Evolutionary conservation across 2,329 filamentous ascomycete genomes (phyloP), one percentile per base, ranked within the genome.

Genomic region (Ophiosphaerella korrae): DNA sequence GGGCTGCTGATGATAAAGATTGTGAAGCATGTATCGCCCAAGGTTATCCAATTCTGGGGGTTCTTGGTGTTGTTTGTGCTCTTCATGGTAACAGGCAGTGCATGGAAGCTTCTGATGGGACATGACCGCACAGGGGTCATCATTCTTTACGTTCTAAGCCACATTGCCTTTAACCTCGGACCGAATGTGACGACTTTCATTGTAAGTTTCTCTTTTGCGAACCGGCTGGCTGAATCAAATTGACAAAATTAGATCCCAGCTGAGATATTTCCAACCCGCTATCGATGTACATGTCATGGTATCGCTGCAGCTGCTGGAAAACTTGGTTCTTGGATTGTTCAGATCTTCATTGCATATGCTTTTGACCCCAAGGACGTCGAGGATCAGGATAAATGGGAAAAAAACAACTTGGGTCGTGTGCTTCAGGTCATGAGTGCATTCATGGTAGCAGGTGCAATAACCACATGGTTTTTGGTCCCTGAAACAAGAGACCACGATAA

Each of bases 221-320:
- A 9, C 21, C 35, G 26, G 16, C 24, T 40, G 71, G 16, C 73
- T 23, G 73, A 31, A 75, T 34, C 2, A 75, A 41, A 71, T 70
- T 55, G 75, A 75, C 32, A 76, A 71, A 6, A 75, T 2, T 76
- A 79, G 60, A 79, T 83, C 33, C 78, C 81, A n/a, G 80, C 80
- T 11, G 81, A 83, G 54, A 75, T 82, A 44, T 84, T 83, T 55
- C 82, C 82, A 3, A 84, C 81, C 0, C 74, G 78, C 14, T 83
- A 83, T 58, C 76, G 81, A 14, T 80, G 75, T 45, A 80, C 78
- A 1, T 80, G 77, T 52, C 79, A 84, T 60, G 82, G 81, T 16
- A 76, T 84, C 52, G 76, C 77, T 24, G 82, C 82, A n/a, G 81
- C 75, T 1, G 64, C 74, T 1, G 82, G 82, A 3, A 84, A 84